phyloP scores from a whole-genome alignment of 2,329 filamentous ascomycete species.

The Salinomyces thailandicus region DNA sequence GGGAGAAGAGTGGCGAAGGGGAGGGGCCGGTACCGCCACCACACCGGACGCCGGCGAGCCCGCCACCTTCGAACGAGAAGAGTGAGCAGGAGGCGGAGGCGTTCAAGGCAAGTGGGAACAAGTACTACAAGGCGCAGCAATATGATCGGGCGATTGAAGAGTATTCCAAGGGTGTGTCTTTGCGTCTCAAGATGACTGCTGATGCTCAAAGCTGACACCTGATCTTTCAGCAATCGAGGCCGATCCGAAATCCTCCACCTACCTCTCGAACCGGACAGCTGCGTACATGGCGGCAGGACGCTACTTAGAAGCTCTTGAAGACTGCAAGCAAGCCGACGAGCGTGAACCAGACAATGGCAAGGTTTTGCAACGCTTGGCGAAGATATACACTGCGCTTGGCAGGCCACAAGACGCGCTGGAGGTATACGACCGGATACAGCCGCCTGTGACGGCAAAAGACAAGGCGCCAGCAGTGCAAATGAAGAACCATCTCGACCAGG shows the following conservation, averaged over 20 bases:
- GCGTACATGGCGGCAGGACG: slow-evolving; percentile 82
- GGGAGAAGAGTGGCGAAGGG: slow-evolving; percentile 36
- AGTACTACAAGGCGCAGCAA: slow-evolving; percentile 91
- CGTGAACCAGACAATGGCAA: slow-evolving; percentile 80
- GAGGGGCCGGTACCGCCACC: slow-evolving; percentile 56
- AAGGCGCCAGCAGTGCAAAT: slow-evolving; percentile 73
- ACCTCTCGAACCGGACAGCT: slow-evolving; percentile 88
- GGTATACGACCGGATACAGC: slow-evolving; percentile 70
- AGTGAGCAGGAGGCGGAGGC: slow-evolving; percentile 68
- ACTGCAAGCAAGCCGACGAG: slow-evolving; percentile 72
- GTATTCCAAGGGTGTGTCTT: slow-evolving; percentile 75
- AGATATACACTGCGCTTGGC: slow-evolving; percentile 81
- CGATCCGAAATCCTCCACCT: slow-evolving; percentile 75
- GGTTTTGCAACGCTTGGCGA: slow-evolving; percentile 74
- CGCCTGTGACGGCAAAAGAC: slow-evolving; percentile 74
- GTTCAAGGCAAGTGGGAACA: slow-evolving; percentile 89
- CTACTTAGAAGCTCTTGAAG: slow-evolving; percentile 70
- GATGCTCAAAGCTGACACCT: slow-evolving; percentile 15
- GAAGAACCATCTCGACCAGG: slow-evolving; percentile 69
- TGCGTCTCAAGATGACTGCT: background rate
- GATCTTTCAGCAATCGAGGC: slow-evolving; percentile 64
- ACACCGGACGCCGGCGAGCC: slow-evolving; percentile 48
- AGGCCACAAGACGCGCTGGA: slow-evolving; percentile 77
- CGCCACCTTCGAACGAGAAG: slow-evolving; percentile 30
- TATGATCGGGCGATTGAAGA: slow-evolving; percentile 80